Conservation (phyloP, 2,329 filamentous ascomycete species). For the Fusarium caatingaense region DNA sequence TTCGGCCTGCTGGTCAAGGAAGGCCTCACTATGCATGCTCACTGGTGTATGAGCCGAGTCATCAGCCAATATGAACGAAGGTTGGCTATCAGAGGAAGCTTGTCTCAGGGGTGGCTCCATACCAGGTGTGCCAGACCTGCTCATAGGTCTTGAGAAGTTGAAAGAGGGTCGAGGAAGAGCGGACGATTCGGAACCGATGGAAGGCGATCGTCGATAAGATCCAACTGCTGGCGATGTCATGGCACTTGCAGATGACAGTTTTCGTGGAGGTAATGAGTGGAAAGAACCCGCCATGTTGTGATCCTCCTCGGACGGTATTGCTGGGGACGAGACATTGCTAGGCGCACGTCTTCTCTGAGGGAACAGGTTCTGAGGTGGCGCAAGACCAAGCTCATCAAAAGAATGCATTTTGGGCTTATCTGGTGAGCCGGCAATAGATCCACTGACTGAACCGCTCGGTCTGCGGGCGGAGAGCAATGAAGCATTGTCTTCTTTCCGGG, state of each 20-base stretch:
- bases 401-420: constrained; percentile 59
- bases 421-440: constrained; percentile 55
- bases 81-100: constrained; percentile 74
- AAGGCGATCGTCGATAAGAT: constrained; percentile 80
- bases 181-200: constrained; percentile 84
- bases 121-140: constrained; percentile 72
- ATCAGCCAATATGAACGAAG: constrained; percentile 71
- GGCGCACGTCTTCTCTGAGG: constrained; percentile 61
- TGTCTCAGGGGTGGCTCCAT: constrained; percentile 71
- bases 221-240: constrained; percentile 68
- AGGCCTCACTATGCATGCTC: constrained; percentile 78
- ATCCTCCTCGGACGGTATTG: constrained; percentile 78
- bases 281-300: constrained; percentile 65
- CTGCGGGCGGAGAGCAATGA: constrained; percentile 52
- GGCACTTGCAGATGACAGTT: constrained; percentile 77
- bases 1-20: constrained; percentile 64
- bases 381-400: constrained; percentile 63
- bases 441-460: constrained; percentile 38
- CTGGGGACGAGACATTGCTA: constrained; percentile 71
- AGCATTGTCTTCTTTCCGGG: constrained; percentile 50
- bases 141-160: constrained; percentile 94
- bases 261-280: constrained; percentile 76
- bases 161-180: constrained; percentile 79
- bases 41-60: constrained; percentile 76
- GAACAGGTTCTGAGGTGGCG: constrained; percentile 63